These are phyloP conservation scores for Capsicum baccatum DNA, from an alignment of 257 asterid species.

Conservation along the genomic window DNA sequence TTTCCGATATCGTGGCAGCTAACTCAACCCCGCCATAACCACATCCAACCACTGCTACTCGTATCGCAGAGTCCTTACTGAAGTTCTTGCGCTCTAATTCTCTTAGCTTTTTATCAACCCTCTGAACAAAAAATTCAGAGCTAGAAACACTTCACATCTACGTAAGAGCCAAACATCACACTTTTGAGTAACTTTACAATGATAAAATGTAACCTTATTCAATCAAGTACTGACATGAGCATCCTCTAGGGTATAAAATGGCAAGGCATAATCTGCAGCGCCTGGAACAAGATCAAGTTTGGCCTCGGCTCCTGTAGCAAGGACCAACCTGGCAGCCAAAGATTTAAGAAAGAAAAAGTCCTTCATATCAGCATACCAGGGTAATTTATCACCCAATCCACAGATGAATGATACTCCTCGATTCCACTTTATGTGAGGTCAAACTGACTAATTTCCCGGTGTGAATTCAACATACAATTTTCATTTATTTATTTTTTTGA, in stretches of 20 bases:
- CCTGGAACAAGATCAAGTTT: constrained; percentile 90
- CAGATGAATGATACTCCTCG: background rate
- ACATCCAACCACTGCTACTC: constrained; percentile 91
- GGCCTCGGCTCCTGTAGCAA: constrained; percentile 95
- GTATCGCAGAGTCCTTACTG: constrained; percentile 67
- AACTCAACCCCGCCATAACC: constrained; percentile 95
- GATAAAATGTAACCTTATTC: constrained; percentile 9
- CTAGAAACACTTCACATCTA: constrained; percentile 29
- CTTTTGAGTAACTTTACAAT: background rate
- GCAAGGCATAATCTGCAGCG: constrained; percentile 80
- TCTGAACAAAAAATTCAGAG: constrained; percentile 54
- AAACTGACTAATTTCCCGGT: background rate
- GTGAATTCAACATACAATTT: background rate
- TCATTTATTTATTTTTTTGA: background rate
- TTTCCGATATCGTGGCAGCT: constrained; percentile 93
- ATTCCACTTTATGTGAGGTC: constrained; percentile 1
- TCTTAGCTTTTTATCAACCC: constrained; percentile 68
- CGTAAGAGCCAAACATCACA: constrained; percentile 23
- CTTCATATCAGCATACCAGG: constrained; percentile 9
- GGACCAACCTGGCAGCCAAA: constrained; percentile 97
- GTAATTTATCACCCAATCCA: background rate
- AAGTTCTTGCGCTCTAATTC: constrained; percentile 74
- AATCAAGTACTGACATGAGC: constrained; percentile 69
- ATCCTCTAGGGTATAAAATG: constrained; percentile 94
- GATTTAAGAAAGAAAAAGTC: constrained; percentile 37